phyloP scores from a whole-genome alignment of 23 red algal species.

The Gracilariopsis chorda region DNA sequence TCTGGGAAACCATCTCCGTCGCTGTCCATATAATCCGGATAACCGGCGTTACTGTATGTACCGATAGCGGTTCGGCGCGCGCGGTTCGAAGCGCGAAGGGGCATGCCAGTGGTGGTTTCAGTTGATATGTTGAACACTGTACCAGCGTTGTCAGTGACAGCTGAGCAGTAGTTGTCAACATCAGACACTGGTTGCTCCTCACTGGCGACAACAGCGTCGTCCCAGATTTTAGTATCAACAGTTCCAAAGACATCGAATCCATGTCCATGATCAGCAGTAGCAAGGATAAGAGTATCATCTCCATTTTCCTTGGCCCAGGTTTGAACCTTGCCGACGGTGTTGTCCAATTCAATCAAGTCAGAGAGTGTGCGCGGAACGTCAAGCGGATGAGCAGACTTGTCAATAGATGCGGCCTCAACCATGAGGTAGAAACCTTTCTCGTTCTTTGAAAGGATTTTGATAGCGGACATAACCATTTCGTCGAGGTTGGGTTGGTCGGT shows the following conservation, averaged over 20 bases:
- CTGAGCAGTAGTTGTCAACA: constrained; percentile 25
- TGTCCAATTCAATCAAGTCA: constrained; percentile 50
- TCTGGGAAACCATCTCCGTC: constrained; percentile 70
- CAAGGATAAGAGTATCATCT: constrained; percentile 51
- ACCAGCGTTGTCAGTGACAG: constrained; percentile 23
- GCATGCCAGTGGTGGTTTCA: not conserved
- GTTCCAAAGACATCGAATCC: constrained; percentile 63
- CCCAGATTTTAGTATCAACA: constrained; percentile 55
- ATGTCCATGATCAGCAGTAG: constrained; percentile 56
- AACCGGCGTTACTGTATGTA: constrained; percentile 35
- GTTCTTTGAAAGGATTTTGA: constrained; percentile 40
- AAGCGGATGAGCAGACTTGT: constrained; percentile 59
- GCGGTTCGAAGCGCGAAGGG: constrained; percentile 6
- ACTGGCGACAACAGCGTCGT: constrained; percentile 2
- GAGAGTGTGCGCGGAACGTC: constrained; percentile 29
- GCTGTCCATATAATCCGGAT: constrained; percentile 44
- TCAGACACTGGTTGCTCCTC: constrained; percentile 17
- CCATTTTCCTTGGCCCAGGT: constrained; percentile 43
- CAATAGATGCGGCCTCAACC: constrained; percentile 56
- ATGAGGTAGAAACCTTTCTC: constrained; percentile 59
- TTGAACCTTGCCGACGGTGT: constrained; percentile 37
- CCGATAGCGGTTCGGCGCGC: constrained; percentile 40
- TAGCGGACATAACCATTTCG: constrained; percentile 54
- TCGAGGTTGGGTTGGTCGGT: constrained; percentile 54
- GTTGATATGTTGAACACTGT: not conserved